Conservation (phyloP, 352 stramenopile species). For the Globisporangium perplexum region DNA sequence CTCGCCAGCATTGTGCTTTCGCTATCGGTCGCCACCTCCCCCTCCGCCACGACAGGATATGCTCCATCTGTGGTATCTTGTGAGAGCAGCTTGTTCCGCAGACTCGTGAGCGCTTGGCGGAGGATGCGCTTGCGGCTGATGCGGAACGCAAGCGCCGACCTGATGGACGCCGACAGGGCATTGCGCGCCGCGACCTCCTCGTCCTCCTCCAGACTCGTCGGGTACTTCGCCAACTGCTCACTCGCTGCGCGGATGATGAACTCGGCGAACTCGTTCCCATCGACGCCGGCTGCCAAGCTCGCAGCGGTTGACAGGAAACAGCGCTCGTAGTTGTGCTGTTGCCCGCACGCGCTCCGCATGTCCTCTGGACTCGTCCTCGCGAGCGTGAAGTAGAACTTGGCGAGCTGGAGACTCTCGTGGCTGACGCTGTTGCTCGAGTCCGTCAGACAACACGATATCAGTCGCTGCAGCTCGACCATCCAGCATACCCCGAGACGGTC, state of each 20-base stretch:
- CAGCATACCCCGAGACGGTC: no score
- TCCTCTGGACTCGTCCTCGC: conserved; percentile 15
- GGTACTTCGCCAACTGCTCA: conserved; percentile 22
- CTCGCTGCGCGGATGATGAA: conserved; percentile 12
- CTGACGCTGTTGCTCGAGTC: conserved; percentile 8
- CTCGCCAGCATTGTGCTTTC: background rate
- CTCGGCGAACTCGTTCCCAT: conserved; percentile 4
- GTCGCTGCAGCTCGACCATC: no score
- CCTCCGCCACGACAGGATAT: no score
- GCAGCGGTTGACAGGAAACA: conserved; percentile 26
- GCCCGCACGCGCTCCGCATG: conserved; percentile 16
- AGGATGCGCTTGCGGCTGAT: conserved; percentile 52
- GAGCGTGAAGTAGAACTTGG: conserved; percentile 26
- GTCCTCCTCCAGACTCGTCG: conserved; percentile 38
- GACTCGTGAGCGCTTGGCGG: conserved; percentile 10
- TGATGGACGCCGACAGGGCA: background rate
- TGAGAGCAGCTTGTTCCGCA: conserved; percentile 8
- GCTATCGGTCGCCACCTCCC: background rate
- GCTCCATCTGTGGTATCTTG: background rate
- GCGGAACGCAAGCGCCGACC: conserved; percentile 37
- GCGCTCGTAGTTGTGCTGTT: conserved; percentile 15
- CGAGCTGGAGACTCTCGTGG: conserved; percentile 15
- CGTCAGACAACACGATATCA: background rate
- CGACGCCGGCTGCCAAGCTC: background rate
- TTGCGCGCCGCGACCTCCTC: conserved; percentile 1